Evolutionary conservation across 257 asterid genomes (phyloP).

Genomic region (Solanum virginianum): DNA sequence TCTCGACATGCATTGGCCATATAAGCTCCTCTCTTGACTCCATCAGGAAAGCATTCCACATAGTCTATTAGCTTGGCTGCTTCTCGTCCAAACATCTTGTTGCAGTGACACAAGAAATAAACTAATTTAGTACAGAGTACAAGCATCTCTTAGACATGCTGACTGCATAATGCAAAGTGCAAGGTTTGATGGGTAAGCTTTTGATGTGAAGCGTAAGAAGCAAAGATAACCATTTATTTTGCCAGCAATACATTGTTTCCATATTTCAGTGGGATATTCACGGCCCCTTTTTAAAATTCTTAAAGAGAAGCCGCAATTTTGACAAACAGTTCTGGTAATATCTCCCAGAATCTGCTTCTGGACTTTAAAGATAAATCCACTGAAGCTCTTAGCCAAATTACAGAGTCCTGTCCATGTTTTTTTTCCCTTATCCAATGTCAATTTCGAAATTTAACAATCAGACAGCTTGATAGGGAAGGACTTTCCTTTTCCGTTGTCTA

Average conservation of each 20-base stretch:
- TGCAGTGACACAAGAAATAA: background rate
- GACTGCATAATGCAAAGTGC: background rate
- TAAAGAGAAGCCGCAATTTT: background rate
- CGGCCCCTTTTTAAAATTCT: background rate
- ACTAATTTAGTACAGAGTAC: background rate
- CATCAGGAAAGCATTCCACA: constrained; percentile 84
- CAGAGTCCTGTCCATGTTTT: background rate
- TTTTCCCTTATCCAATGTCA: background rate
- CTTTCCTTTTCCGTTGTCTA: background rate
- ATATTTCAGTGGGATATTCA: background rate
- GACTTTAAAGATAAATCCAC: background rate
- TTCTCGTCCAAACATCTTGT: constrained; percentile 74
- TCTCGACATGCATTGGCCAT: constrained; percentile 61
- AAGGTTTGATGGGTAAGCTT: background rate
- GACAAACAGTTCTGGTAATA: background rate
- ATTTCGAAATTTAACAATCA: background rate
- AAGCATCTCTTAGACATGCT: background rate
- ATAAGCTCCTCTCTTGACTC: constrained; percentile 43
- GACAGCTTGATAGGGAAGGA: background rate
- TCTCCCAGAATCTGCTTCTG: background rate
- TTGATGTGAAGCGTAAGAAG: background rate
- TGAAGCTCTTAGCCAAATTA: background rate
- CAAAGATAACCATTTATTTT: background rate
- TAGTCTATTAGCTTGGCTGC: constrained; percentile 69
- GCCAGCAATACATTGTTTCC: background rate